These are phyloP conservation scores for Linnemannia elongata DNA, from an alignment of 192 early-diverging fungal species.

Conservation along the genomic window DNA sequence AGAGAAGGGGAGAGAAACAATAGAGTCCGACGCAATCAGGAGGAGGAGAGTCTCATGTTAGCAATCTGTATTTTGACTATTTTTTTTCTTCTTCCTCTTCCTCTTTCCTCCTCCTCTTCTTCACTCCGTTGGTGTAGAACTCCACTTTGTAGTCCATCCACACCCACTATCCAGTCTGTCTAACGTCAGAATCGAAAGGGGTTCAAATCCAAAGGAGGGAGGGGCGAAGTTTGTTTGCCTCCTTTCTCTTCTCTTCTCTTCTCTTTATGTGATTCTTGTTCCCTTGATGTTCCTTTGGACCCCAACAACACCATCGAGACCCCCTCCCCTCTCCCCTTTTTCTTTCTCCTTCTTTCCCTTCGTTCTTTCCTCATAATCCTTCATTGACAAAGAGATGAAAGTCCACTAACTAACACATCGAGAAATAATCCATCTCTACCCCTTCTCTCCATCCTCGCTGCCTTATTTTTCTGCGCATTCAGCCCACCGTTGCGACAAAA, in stretches of 20 bases:
- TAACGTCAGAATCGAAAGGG: conserved; percentile 7
- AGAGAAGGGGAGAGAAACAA: too few relatives aligned
- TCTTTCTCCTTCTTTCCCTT: neutral
- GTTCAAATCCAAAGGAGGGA: neutral
- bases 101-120: too few relatives aligned
- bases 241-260: neutral
- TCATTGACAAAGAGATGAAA: neutral
- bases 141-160: too few relatives aligned
- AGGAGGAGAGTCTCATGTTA: too few relatives aligned
- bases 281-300: neutral
- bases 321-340: neutral
- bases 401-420: neutral
- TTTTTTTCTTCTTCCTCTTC: too few relatives aligned
- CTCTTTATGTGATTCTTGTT: too few relatives aligned
- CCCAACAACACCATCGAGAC: neutral
- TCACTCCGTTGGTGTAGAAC: too few relatives aligned
- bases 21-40: too few relatives aligned
- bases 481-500: neutral
- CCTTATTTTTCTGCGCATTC: neutral
- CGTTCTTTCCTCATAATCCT: neutral
- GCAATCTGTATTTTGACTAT: too few relatives aligned
- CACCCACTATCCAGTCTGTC: neutral
- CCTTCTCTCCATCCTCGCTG: neutral
- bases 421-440: neutral
- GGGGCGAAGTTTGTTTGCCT: neutral